Conservation (phyloP, 768 basidiomycete species). For the Collybia sp. region DNA sequence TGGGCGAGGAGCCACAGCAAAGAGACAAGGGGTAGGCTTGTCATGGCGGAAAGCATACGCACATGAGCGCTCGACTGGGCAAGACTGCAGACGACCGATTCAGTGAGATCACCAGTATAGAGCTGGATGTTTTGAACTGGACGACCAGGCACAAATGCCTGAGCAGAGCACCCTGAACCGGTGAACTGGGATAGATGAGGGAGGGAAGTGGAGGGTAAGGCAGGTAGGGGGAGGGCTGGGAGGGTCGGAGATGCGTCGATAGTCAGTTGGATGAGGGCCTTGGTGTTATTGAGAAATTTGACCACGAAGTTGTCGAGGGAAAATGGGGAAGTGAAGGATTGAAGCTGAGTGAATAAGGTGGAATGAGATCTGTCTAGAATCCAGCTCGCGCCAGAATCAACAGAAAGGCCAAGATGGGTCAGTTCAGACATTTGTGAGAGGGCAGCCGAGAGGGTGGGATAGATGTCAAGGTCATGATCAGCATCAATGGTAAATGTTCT, state of each 20-base stretch:
- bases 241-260: constrained; percentile 33
- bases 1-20: constrained; percentile 52
- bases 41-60: constrained; percentile 53
- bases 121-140: constrained; percentile 63
- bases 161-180: constrained; percentile 54
- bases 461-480: constrained; percentile 42
- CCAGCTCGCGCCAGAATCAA: constrained; percentile 51
- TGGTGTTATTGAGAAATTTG: constrained; percentile 52
- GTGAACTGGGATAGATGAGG: constrained; percentile 52
- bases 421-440: constrained; percentile 60
- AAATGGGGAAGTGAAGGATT: constrained; percentile 56
- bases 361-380: constrained; percentile 32
- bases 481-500: constrained; percentile 56
- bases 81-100: constrained; percentile 49
- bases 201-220: constrained; percentile 31
- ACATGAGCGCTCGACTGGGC: constrained; percentile 46
- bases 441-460: constrained; percentile 43
- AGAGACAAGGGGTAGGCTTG: constrained; percentile 48
- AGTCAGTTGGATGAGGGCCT: constrained; percentile 54
- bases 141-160: constrained; percentile 56
- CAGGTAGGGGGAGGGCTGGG: constrained; percentile 24
- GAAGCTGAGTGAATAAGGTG: constrained; percentile 40
- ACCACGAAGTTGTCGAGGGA: constrained; percentile 54
- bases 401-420: constrained; percentile 47
- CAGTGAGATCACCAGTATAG: constrained; percentile 53